Conservation (phyloP, 106 monocot genomes). For the Acanthochlamys bracteata region DNA sequence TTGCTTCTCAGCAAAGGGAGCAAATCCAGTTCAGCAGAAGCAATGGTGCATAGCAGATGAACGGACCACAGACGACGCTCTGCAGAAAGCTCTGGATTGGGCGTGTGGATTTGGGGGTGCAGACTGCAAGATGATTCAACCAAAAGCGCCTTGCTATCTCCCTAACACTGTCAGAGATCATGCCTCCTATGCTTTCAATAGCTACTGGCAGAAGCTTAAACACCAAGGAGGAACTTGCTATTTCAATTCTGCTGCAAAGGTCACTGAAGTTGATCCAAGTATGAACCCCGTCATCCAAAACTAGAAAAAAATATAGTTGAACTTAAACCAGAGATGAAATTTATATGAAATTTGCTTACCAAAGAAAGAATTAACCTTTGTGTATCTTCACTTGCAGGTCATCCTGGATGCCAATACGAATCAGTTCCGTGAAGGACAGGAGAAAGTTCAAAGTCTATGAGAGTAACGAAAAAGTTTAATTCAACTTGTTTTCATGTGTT, state of each 20-base stretch:
- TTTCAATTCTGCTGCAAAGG: slow-evolving; percentile 70
- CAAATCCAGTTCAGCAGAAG: slow-evolving; percentile 15
- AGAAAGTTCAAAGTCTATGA: background rate
- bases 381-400: slow-evolving; percentile 33
- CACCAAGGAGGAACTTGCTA: slow-evolving; percentile 69
- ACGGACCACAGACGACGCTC: slow-evolving; percentile 56
- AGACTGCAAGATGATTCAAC: slow-evolving; percentile 68
- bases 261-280: slow-evolving; percentile 81
- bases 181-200: slow-evolving; percentile 92
- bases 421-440: slow-evolving; percentile 27
- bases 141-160: slow-evolving; percentile 46
- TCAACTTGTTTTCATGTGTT: too few species aligned
- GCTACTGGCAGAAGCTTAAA: slow-evolving; percentile 84
- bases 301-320: background rate
- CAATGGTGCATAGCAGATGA: slow-evolving; percentile 91
- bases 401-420: slow-evolving; percentile 53
- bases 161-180: slow-evolving; percentile 70
- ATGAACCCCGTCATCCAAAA: slow-evolving; percentile 7
- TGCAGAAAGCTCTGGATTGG: slow-evolving; percentile 86
- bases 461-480: too few species aligned
- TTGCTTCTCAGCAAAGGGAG: slow-evolving; percentile 11
- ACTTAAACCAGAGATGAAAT: too few species aligned
- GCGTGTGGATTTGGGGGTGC: slow-evolving; percentile 76
- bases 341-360: too few species aligned
- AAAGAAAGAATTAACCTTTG: background rate